Evolutionary conservation across 768 basidiomycete genomes (phyloP).

Genomic region (Boletus patriciae): DNA sequence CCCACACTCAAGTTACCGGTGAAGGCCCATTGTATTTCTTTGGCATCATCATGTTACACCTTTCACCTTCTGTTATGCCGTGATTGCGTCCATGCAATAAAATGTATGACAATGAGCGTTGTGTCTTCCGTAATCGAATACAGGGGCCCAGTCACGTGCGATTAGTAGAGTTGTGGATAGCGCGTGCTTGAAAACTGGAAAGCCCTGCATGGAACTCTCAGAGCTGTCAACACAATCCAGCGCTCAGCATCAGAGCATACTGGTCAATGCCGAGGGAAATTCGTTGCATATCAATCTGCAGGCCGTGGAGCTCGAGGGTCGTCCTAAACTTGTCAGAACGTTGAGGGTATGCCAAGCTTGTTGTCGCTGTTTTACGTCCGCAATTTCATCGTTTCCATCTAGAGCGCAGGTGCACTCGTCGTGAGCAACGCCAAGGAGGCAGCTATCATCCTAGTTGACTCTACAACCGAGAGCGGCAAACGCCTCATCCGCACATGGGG

Average conservation of each 20-base stretch:
- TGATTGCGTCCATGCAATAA: constrained; percentile 37
- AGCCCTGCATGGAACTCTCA: constrained; percentile 22
- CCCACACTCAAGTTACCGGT: constrained; percentile 63
- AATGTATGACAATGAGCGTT: constrained; percentile 20
- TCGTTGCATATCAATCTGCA: constrained; percentile 57
- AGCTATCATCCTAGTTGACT: constrained; percentile 59
- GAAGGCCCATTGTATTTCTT: constrained; percentile 34
- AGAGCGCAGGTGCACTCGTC: constrained; percentile 59
- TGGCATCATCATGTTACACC: constrained; percentile 48
- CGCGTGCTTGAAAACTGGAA: neutral
- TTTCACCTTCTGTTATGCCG: constrained; percentile 37
- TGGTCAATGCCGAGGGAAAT: constrained; percentile 40
- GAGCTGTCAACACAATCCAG: constrained; percentile 15
- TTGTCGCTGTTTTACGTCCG: neutral
- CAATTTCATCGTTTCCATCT: constrained; percentile 9
- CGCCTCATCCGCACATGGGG: constrained; percentile 62
- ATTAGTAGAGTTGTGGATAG: neutral
- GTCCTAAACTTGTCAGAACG: constrained; percentile 52
- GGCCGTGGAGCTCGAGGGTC: constrained; percentile 48
- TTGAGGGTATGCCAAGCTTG: constrained; percentile 42
- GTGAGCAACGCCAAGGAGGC: constrained; percentile 52
- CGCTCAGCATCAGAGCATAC: constrained; percentile 29
- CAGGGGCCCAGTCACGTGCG: constrained; percentile 11
- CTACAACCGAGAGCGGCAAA: constrained; percentile 49
- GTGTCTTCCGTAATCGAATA: neutral